A percentile compares a stretch with the other conserved stretches of the same genome.
phyloP scores from a whole-genome alignment of 345 rosid species.

The Brassica rapa region DNA sequence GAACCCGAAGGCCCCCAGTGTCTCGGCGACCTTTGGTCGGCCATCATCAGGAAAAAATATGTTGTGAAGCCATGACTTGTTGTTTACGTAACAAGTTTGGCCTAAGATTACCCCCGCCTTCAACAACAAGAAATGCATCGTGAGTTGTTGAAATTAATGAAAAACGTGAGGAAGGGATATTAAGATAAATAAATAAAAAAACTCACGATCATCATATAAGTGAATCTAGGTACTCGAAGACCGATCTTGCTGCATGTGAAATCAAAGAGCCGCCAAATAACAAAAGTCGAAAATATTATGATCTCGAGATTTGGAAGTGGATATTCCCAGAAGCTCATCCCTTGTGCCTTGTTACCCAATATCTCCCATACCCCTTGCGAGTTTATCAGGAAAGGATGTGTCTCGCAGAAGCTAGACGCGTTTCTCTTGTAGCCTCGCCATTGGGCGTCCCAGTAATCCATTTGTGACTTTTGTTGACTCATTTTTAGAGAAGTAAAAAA shows the following conservation, averaged over 20 bases:
- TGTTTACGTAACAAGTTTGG: conserved; percentile 24
- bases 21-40: conserved; percentile 36
- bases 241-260: conserved; percentile 22
- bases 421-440: conserved; percentile 27
- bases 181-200: neutral
- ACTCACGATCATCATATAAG: conserved; percentile 39
- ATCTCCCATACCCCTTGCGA: conserved; percentile 41
- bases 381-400: conserved; percentile 27
- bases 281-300: conserved; percentile 22
- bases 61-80: conserved; percentile 15
- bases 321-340: conserved; percentile 39
- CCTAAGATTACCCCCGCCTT: conserved; percentile 37
- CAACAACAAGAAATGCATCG: conserved; percentile 17
- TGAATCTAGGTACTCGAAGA: conserved; percentile 33
- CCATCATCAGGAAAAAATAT: conserved; percentile 35
- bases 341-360: neutral
- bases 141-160: neutral
- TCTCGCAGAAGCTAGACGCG: conserved; percentile 23
- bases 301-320: conserved; percentile 39
- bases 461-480: neutral
- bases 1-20: conserved; percentile 48
- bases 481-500: neutral
- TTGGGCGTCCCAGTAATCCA: conserved; percentile 24
- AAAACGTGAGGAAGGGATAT: neutral
- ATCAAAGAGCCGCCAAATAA: conserved; percentile 33